Evolutionary conservation across 495 filamentous ascomycete genomes (phyloP), one percentile per base, ranked within the genome.

Genomic region (Hamigera avellanea): DNA sequence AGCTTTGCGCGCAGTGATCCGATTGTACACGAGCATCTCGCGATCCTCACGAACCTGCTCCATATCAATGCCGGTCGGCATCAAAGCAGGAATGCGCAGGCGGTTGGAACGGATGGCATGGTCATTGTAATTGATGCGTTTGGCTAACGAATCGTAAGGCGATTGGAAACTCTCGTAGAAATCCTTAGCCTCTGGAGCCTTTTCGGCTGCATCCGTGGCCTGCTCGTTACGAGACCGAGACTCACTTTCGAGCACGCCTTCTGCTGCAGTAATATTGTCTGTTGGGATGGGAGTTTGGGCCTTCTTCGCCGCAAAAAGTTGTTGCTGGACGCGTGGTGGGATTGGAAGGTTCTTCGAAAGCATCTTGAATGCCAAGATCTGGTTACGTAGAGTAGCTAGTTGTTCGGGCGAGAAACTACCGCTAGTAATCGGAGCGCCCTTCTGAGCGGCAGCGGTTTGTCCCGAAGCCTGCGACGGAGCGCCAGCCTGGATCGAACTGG

Each of bases 11-110:
- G 85, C 74, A 40, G 70, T 73, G 56, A 96, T 88, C 34, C 85
- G 78, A 50, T 96, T 95, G 62, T 86, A 89, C 23, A 91, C 64
- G 32, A 93, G 80, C 33, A 79, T 73, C 52, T 95, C 91, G 8
- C 86, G 75, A 46, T 95, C 86, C 39, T 86, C 78, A 30, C 82
- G 75, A 36, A 93, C 54, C 43, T 81, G 76, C 37, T 93, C 85
- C 39, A 87, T 70, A 32, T 68, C 61, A 18, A 94, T 69, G n/a
- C 91, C 91, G 9, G 77, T 66, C 8, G 89, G 87, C 66, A 93
- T 87, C 33, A 93, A 75, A 48, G 83, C 85, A 0, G 88, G 84
- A 26, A 95, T 75, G 42, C 84, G 75, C 18, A 75, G 67, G 29
- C 88, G 77, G 27, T 82, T 79, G 26, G 74, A 70, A 32, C 88